Base-by-base conservation (phyloP, 176 grass and related monocot species). In the Aegilops tauschii region DNA sequence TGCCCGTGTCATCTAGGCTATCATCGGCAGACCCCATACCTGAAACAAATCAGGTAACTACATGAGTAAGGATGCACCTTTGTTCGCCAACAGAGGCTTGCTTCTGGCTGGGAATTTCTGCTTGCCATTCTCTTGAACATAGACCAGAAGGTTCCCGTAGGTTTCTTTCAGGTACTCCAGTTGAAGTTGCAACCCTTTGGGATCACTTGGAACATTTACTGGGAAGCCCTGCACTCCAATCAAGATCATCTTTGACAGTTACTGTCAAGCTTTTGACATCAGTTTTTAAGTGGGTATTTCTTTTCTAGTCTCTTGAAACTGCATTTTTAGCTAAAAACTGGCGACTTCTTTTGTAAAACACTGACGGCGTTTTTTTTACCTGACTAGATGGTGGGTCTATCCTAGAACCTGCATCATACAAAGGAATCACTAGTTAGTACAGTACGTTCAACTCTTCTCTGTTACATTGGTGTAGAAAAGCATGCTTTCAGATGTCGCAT, bases 91-190 rank as follows among this genome's bases (percentile, higher is more conserved):
- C 31, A 18, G 5, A 58, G 7, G 32, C 65, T 69, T 36, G 32
- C 32, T 36, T 36, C 32, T 69, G 31, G 66, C 1, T 35, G 20
- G 37, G 47, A 81, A 83, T 13, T 73, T 36, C 35, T 34, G 84
- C 85, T 90, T 88, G 61, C 92, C 94, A 77, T 93, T 97, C 85
- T 94, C 94, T 72, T 97, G 79, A 44, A 97, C 72, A 59, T 80
- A 94, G 72, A 97, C 61, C 21, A 92, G 94, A 65, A 87, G 76
- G 77, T 90, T 74, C n/a, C 77, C 80, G 35, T 97, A 94, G 44
- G 65, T 25, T 58, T 93, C 70, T 82, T 65, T 87, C 52, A 92
- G 59, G 56, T 97, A 88, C 82, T 93, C 82, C 71, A 90, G 64
- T 34, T 86, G 10, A 47, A 86, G 50, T 35, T 80, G 86, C 21